These are phyloP conservation scores for Phaeosphaeriaceae sp. DNA, from an alignment of 2,329 filamentous ascomycete species.

Conservation along the genomic window DNA sequence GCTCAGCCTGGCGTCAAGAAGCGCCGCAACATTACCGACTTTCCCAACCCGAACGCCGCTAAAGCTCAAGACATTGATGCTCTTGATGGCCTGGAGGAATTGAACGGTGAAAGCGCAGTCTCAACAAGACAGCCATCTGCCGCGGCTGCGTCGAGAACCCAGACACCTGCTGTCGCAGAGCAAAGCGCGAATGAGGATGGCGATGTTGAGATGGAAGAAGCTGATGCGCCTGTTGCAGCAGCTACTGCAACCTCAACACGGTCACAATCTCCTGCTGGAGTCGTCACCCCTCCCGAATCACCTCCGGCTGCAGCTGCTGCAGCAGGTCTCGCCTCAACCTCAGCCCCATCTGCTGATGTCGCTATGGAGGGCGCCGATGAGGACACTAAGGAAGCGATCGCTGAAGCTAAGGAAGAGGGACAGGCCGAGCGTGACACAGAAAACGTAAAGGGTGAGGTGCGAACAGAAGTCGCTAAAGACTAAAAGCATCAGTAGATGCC, in stretches of 20 bases:
- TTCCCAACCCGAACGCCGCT: slow-evolving; percentile 60
- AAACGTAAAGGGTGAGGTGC: slow-evolving; percentile 40
- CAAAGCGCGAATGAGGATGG: slow-evolving; percentile 40
- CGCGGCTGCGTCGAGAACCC: slow-evolving; percentile 30
- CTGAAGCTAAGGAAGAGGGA: slow-evolving; percentile 33
- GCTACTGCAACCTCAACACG: slow-evolving; percentile 21
- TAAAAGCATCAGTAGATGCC: slow-evolving; percentile 7
- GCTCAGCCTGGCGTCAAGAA: slow-evolving; percentile 57
- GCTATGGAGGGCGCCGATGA: slow-evolving; percentile 39
- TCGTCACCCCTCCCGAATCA: slow-evolving; percentile 47
- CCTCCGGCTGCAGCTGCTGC: slow-evolving; percentile 26
- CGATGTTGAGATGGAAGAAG: slow-evolving; percentile 47
- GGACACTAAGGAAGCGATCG: slow-evolving; percentile 23
- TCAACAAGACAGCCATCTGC: slow-evolving; percentile 38
- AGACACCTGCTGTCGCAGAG: slow-evolving; percentile 35
- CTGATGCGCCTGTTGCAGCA: slow-evolving; percentile 16
- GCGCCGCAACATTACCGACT: slow-evolving; percentile 67
- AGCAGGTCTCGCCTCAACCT: slow-evolving; percentile 22
- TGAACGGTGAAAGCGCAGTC: slow-evolving; percentile 41
- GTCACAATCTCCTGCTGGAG: slow-evolving; percentile 39
- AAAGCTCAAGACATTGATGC: slow-evolving; percentile 36
- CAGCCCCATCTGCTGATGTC: slow-evolving; percentile 33
- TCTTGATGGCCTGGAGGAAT: slow-evolving; percentile 32
- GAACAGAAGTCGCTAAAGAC: slow-evolving; percentile 38
- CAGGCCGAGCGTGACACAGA: slow-evolving; percentile 36